These are phyloP conservation scores for Phytophthora brassicae DNA, from an alignment of 352 stramenopile species.

Conservation along the genomic window DNA sequence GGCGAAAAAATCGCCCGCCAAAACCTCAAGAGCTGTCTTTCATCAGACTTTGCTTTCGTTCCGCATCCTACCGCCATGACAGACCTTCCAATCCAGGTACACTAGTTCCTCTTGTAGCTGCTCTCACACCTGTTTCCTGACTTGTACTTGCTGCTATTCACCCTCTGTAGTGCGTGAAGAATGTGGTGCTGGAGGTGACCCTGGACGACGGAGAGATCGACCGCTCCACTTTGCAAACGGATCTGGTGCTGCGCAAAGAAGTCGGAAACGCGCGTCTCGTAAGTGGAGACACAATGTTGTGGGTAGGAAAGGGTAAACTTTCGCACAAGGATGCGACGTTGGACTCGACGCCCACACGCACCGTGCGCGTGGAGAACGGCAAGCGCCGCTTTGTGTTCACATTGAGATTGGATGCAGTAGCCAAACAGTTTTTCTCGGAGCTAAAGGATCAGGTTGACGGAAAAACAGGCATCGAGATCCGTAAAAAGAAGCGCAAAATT, in stretches of 20 bases:
- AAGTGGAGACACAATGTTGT: constrained; percentile 69
- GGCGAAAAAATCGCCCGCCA: too few relatives aligned
- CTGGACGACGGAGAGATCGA: constrained; percentile 45
- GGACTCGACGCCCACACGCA: constrained; percentile 32
- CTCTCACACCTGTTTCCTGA: background rate
- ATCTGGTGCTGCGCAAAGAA: constrained; percentile 74
- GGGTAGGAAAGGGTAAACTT: constrained; percentile 56
- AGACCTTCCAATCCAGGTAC: constrained; percentile 32
- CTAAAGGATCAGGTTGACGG: constrained; percentile 72
- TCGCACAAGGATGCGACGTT: constrained; percentile 47
- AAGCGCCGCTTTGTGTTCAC: constrained; percentile 74
- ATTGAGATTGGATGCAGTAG: constrained; percentile 33
- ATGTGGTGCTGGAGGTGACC: constrained; percentile 58
- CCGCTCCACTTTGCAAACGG: constrained; percentile 35
- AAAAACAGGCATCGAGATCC: constrained; percentile 47
- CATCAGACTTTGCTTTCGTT: constrained; percentile 18
- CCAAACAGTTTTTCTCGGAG: constrained; percentile 64
- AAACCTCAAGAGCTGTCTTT: constrained; percentile 3
- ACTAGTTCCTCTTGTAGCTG: background rate
- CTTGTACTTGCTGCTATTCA: background rate
- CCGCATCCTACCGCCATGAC: constrained; percentile 19
- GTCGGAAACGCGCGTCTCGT: constrained; percentile 79
- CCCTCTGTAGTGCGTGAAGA: constrained; percentile 45
- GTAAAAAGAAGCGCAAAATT: constrained; percentile 82
- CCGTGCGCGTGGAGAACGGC: constrained; percentile 56